A percentile compares a stretch with the other conserved stretches of the same genome.
These are phyloP conservation scores for Batkoa obscura DNA, from an alignment of 371 early-diverging fungal genomes.

Conservation along the genomic window DNA sequence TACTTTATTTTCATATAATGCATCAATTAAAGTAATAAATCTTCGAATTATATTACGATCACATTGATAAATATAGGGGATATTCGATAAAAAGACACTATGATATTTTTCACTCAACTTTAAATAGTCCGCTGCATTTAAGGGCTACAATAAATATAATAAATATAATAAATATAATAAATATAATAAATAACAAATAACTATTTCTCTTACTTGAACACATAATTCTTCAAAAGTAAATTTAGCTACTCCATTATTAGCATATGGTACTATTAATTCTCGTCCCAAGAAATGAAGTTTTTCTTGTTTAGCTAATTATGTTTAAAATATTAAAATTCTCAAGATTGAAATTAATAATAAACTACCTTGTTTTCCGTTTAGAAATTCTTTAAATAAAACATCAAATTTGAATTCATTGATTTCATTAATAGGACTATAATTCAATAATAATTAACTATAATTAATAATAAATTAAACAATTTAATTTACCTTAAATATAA, in stretches of 20 bases:
- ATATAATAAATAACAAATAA: background rate
- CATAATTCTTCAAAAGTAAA: slow-evolving; percentile 69
- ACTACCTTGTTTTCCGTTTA: slow-evolving; percentile 2
- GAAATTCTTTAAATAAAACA: background rate
- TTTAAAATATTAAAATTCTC: background rate
- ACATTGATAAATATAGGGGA: slow-evolving; percentile 59
- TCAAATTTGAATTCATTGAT: background rate
- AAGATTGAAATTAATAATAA: background rate
- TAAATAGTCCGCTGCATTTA: slow-evolving; percentile 81
- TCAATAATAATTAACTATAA: slow-evolving; percentile 6
- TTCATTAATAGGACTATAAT: background rate
- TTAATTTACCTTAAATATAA: slow-evolving; percentile 10
- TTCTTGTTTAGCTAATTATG: slow-evolving; percentile 5
- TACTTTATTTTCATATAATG: slow-evolving; percentile 63
- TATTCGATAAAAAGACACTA: slow-evolving; percentile 56
- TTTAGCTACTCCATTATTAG: slow-evolving; percentile 46
- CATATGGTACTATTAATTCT: slow-evolving; percentile 31
- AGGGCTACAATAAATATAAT: slow-evolving; percentile 15
- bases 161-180: background rate
- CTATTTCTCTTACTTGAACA: slow-evolving; percentile 22
- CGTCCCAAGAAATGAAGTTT: slow-evolving; percentile 55
- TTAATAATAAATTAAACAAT: background rate
- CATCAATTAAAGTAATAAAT: slow-evolving; percentile 86
- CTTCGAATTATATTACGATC: slow-evolving; percentile 76
- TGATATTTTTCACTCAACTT: slow-evolving; percentile 49